Evolutionary conservation across 1,284 basidiomycete species (phyloP).

Genomic region (Apiotrichum montevideense): DNA sequence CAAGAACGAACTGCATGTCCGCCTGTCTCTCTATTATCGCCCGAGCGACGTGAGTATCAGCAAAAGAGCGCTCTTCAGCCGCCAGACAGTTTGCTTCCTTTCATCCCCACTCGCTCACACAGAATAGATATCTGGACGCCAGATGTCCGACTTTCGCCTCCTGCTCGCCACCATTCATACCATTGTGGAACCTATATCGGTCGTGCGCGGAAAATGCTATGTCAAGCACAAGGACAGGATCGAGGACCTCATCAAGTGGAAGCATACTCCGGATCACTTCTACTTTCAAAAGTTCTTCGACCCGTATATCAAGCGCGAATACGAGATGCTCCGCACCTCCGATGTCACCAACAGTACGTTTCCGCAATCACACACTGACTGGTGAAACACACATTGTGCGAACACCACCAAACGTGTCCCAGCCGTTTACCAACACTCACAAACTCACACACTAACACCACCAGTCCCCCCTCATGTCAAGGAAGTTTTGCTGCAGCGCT

Average conservation of each 20-base stretch:
- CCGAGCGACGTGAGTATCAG: slow-evolving; percentile 50
- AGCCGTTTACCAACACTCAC: neutral
- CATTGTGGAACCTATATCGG: slow-evolving; percentile 84
- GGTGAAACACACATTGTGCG: too few species aligned
- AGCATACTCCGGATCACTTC: slow-evolving; percentile 87
- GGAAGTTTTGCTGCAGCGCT: slow-evolving; percentile 68
- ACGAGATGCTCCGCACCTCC: slow-evolving; percentile 84
- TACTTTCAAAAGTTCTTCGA: slow-evolving; percentile 92
- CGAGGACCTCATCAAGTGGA: slow-evolving; percentile 88
- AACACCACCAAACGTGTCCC: neutral
- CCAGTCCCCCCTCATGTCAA: slow-evolving; percentile 74
- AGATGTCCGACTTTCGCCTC: slow-evolving; percentile 73
- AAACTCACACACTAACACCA: neutral
- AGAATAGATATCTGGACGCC: slow-evolving; percentile 39
- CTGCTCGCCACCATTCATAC: slow-evolving; percentile 92
- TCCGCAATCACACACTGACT: too few species aligned
- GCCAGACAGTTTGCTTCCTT: neutral
- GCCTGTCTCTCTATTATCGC: slow-evolving; percentile 88
- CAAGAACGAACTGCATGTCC: slow-evolving; percentile 52
- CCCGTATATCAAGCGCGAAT: slow-evolving; percentile 96
- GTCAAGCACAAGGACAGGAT: slow-evolving; percentile 93
- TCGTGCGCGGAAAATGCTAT: slow-evolving; percentile 83
- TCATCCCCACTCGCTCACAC: neutral
- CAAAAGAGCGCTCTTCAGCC: neutral
- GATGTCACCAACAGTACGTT: slow-evolving; percentile 81